A percentile compares a stretch with the other conserved stretches of the same genome.
Evolutionary conservation across 305 asterid species (phyloP).

Genomic region (Rubia peregrina): DNA sequence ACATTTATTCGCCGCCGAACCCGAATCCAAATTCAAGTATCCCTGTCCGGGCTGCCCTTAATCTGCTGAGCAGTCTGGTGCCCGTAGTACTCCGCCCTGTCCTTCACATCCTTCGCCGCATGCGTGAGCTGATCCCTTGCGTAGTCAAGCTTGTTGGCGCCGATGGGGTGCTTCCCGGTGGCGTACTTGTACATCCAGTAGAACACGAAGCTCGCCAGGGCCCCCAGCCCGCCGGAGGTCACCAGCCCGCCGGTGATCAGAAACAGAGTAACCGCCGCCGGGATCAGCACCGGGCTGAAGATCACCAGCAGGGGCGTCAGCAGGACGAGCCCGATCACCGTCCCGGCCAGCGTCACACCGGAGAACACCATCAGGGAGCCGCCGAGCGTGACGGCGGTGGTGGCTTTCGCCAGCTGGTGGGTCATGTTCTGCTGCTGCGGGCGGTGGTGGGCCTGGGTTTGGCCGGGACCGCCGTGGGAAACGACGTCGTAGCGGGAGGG

Average conservation of each 20-base stretch:
- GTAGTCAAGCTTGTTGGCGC: slow-evolving; percentile 65
- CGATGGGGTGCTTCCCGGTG: slow-evolving; percentile 73
- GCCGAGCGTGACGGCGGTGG: slow-evolving; percentile 82
- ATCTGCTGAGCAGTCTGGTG: slow-evolving; percentile 30
- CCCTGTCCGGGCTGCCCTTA: slow-evolving; percentile 23
- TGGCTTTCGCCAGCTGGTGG: slow-evolving; percentile 65
- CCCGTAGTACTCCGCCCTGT: slow-evolving; percentile 44
- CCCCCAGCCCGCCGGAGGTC: slow-evolving; percentile 63
- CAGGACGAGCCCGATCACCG: slow-evolving; percentile 65
- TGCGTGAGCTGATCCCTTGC: slow-evolving; percentile 50
- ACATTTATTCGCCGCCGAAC: background rate
- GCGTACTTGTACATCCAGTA: slow-evolving; percentile 87
- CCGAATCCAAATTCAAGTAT: background rate
- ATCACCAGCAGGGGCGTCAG: slow-evolving; percentile 72
- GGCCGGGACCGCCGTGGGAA: background rate
- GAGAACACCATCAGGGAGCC: slow-evolving; percentile 79
- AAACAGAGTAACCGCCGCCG: slow-evolving; percentile 54
- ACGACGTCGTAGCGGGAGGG: background rate
- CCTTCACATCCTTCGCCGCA: slow-evolving; percentile 60
- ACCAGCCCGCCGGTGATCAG: slow-evolving; percentile 58
- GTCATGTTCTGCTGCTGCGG: slow-evolving; percentile 37
- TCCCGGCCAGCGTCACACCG: slow-evolving; percentile 64
- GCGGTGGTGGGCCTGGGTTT: slow-evolving; percentile 11
- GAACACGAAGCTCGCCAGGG: slow-evolving; percentile 62
- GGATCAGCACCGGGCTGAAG: slow-evolving; percentile 84